Percentiles rank a stretch among this genome's conserved stretches.
These are phyloP conservation scores for Lactifluus subvellereus DNA, from an alignment of 768 basidiomycete genomes.

Conservation along the genomic window DNA sequence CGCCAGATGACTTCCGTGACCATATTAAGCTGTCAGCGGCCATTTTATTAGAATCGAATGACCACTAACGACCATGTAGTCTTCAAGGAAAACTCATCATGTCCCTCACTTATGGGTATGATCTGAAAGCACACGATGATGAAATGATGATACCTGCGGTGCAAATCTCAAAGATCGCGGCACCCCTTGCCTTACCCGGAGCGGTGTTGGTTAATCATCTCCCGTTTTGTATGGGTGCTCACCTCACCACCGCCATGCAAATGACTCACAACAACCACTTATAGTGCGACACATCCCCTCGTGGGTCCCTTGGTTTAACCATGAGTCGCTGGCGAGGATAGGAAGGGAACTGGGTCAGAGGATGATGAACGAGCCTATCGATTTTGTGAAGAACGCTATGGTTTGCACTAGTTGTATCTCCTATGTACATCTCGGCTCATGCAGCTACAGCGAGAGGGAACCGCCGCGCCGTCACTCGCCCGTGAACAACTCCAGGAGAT, in stretches of 20 bases:
- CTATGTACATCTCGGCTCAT: neutral
- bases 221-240: conserved; percentile 7
- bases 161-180: neutral
- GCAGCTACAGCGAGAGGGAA: neutral
- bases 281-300: conserved; percentile 10
- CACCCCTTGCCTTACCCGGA: neutral
- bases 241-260: too few species aligned
- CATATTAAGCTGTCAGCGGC: neutral
- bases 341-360: neutral
- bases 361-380: conserved; percentile 6
- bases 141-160: neutral
- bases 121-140: neutral
- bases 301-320: conserved; percentile 14
- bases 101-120: conserved; percentile 7
- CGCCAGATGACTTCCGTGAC: neutral
- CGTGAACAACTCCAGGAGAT: neutral
- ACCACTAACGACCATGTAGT: neutral
- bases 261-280: neutral
- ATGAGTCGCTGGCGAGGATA: neutral
- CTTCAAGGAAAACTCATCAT: conserved; percentile 3
- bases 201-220: neutral
- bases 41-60: too few species aligned
- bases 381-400: conserved; percentile 8
- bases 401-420: neutral
- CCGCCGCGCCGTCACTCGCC: neutral